A percentile compares a stretch with the other conserved stretches of the same genome.
Evolutionary conservation across 2,329 filamentous ascomycete genomes (phyloP).

Genomic region (Plectosphaerella sp.): DNA sequence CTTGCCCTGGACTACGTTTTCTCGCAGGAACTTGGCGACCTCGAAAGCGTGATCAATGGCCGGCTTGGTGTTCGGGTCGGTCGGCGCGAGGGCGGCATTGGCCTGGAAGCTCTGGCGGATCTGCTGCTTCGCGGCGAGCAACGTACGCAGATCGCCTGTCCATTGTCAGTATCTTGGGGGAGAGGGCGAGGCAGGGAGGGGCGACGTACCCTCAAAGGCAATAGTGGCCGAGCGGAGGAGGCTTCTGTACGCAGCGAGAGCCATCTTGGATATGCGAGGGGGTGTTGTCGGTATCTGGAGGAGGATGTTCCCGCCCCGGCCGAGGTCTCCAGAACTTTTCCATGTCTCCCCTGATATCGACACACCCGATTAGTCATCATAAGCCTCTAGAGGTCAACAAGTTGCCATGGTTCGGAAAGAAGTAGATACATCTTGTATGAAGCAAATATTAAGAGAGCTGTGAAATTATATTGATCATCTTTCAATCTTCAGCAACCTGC

Average conservation of each 20-base stretch:
- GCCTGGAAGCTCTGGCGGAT: slow-evolving; percentile 71
- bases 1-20: slow-evolving; percentile 86
- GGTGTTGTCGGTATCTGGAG: neutral
- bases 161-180: neutral
- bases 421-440: no score
- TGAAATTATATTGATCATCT: no score
- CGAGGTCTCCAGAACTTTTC: neutral
- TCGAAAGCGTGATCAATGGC: slow-evolving; percentile 77
- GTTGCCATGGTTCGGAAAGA: no score
- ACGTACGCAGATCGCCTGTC: slow-evolving; percentile 64
- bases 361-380: no score
- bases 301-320: neutral
- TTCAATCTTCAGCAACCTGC: no score
- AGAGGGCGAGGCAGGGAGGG: neutral
- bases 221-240: slow-evolving; percentile 76
- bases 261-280: slow-evolving; percentile 40
- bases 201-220: slow-evolving; percentile 70
- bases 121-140: slow-evolving; percentile 66
- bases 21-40: slow-evolving; percentile 70
- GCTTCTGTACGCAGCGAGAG: slow-evolving; percentile 73
- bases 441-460: no score
- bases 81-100: slow-evolving; percentile 54
- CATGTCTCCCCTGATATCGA: no score
- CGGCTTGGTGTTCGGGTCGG: slow-evolving; percentile 54
- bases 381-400: no score